Evolutionary conservation across 352 stramenopile species (phyloP), one percentile per base, ranked within the genome.

Genomic region (Pythium monospermum): DNA sequence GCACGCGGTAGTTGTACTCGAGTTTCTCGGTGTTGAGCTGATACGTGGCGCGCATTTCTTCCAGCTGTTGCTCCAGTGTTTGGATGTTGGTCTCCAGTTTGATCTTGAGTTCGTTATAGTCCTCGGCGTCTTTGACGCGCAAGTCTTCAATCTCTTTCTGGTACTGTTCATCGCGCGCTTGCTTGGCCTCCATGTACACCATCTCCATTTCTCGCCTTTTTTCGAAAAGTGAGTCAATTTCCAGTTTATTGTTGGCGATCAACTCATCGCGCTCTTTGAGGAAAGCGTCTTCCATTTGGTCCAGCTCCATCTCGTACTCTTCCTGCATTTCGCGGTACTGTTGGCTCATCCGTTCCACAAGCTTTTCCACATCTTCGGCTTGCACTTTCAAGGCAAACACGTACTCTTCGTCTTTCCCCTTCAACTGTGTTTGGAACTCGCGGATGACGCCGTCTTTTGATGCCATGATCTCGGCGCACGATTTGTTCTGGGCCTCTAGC

Each of bases 1-100:
- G 74, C 7, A 98, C 90, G 22, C 91, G 76, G 67, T 97, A 98
- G 58, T 98, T 98, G 70, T 98, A 98, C 68, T 98, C 93, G 43
- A 98, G 80, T 59, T 98, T 98, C 54, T 98, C 93, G 8, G 91
- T 98, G 58, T 98, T 98, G 51, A 98, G 83, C 57, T 97, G 87
- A 61, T 98, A 98, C 25, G 90, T 97, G 1, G 91, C 87, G 18
- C 90, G 79, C 87, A 98, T 98, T 41, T 98, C 90, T 62, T 98
- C 91, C 21, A 98, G 80, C 64, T 98, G 92, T 68, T 98, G 90
- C 69, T 98, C 91, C 0, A 98, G 81, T 21, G 89, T 96, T 62
- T 98, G 92, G 57, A 98, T 97, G 50, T 98, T 96, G 7, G 85
- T 98, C 64, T 98, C 93, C 38, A 98, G 81, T 61, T 98, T 98